A percentile compares a stretch with the other conserved stretches of the same genome.
Conservation (phyloP, 2,329 filamentous ascomycete species). For the Teratosphaeria destructans region DNA sequence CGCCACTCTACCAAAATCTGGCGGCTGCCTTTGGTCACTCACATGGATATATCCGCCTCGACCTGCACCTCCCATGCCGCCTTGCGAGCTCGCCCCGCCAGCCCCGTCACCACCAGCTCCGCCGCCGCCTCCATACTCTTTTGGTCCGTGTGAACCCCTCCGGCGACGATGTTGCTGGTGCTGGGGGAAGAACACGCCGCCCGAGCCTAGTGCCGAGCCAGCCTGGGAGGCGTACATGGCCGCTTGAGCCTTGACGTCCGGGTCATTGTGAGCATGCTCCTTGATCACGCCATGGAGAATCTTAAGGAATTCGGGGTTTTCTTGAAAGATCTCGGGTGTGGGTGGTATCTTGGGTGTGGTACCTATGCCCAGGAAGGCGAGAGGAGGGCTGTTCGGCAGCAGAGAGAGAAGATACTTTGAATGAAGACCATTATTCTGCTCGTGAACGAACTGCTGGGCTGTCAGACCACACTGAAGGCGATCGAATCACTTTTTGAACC, state of each 20-base stretch:
- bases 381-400: conserved; percentile 45
- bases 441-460: background rate
- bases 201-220: conserved; percentile 43
- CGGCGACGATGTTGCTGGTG: conserved; percentile 18
- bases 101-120: conserved; percentile 38
- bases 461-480: background rate
- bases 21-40: conserved; percentile 49
- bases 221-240: conserved; percentile 49
- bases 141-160: conserved; percentile 8
- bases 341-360: conserved; percentile 45
- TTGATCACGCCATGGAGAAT: conserved; percentile 48
- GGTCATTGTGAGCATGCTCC: conserved; percentile 45
- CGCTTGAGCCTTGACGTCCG: conserved; percentile 47
- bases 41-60: conserved; percentile 54
- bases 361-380: conserved; percentile 44
- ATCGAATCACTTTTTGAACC: background rate
- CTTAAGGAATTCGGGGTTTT: conserved; percentile 46
- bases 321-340: conserved; percentile 44
- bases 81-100: conserved; percentile 49
- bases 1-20: conserved; percentile 54
- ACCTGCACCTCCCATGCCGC: conserved; percentile 47
- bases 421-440: background rate
- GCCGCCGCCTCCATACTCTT: conserved; percentile 26
- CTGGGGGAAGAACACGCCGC: conserved; percentile 38
- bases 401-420: conserved; percentile 43